Conservation (phyloP, 345 rosid genomes). For the Durio zibethinus region DNA sequence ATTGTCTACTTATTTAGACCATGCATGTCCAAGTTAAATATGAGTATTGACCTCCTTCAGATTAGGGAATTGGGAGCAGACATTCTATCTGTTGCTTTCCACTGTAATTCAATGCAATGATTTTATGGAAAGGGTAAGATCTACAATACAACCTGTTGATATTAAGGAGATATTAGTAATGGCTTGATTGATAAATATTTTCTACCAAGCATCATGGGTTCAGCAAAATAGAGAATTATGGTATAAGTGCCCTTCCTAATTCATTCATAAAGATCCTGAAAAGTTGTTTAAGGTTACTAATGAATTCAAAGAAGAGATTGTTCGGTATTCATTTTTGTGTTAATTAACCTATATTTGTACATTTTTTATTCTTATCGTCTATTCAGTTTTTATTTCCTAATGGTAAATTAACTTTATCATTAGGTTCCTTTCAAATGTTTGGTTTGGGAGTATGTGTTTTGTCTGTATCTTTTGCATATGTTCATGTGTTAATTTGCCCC, state of each 20-base stretch:
- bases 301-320: conserved; percentile 3
- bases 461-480: background rate
- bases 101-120: background rate
- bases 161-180: background rate
- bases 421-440: background rate
- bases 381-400: background rate
- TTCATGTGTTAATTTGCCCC: background rate
- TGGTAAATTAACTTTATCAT: background rate
- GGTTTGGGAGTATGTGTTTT: background rate
- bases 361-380: background rate
- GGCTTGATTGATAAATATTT: background rate
- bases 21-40: background rate
- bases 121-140: background rate
- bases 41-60: background rate
- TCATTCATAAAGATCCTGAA: conserved; percentile 2
- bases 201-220: background rate
- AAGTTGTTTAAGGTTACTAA: background rate
- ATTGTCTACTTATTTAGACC: background rate
- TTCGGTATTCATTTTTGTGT: background rate
- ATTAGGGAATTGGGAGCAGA: background rate
- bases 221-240: background rate
- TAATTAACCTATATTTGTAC: background rate
- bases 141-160: background rate
- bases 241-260: background rate
- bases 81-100: background rate